Percentiles rank a stretch among this genome's conserved stretches.
Evolutionary conservation across 176 grass and related monocot species (phyloP).

Genomic region (Luzula sylvatica): DNA sequence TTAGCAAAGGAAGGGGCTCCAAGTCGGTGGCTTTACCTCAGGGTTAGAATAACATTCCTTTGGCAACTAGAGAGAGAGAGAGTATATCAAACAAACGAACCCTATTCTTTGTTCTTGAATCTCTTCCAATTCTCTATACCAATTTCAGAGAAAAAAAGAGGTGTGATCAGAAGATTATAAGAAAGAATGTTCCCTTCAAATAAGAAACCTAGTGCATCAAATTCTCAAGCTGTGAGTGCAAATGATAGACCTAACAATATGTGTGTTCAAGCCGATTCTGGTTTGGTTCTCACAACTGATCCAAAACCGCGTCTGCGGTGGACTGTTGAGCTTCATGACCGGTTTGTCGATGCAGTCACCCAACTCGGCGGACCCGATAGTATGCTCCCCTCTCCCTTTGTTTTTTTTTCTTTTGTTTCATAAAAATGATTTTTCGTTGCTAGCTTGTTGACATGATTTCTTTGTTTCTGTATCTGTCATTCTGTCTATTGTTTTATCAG

Average conservation of each 20-base stretch:
- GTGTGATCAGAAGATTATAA: conserved; percentile 42
- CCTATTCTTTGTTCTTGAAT: conserved; percentile 99
- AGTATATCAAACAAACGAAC: conserved; percentile 44
- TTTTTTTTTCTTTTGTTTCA: background rate
- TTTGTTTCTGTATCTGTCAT: background rate
- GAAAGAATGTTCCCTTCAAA: conserved; percentile 86
- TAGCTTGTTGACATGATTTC: background rate
- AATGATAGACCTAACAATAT: conserved; percentile 41
- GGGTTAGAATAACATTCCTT: conserved; percentile 51
- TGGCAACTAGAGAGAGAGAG: conserved; percentile 35
- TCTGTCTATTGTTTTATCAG: background rate
- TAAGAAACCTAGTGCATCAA: conserved; percentile 47
- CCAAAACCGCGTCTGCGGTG: conserved; percentile 94
- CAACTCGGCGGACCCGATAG: conserved; percentile 92
- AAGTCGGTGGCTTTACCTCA: conserved; percentile 41
- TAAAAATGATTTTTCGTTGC: background rate
- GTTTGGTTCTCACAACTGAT: conserved; percentile 96
- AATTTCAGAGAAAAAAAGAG: conserved; percentile 41
- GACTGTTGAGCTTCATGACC: conserved; percentile 94
- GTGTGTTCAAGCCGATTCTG: conserved; percentile 80
- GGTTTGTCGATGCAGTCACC: conserved; percentile 85
- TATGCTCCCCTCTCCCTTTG: conserved; percentile 14
- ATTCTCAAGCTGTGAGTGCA: conserved; percentile 29
- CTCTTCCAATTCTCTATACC: conserved; percentile 61
- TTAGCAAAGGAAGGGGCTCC: conserved; percentile 45